phyloP scores from a whole-genome alignment of 2,329 filamentous ascomycete species.

The Fusarium siculi region DNA sequence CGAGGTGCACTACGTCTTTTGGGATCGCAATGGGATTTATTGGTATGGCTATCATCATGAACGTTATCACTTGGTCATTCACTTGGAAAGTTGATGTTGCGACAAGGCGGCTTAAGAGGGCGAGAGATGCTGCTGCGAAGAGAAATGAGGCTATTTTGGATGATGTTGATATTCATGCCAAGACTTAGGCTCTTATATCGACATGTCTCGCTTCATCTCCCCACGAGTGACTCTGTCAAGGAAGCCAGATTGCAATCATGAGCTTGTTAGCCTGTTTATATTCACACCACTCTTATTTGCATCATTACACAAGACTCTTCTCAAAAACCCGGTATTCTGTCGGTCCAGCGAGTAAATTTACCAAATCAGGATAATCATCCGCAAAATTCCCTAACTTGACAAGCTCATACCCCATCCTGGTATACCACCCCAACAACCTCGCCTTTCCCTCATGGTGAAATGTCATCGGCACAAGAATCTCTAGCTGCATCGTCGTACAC shows the following conservation, averaged over 20 bases:
- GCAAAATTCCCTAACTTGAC: constrained; percentile 43
- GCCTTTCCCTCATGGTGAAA: constrained; percentile 44
- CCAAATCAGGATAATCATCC: constrained; percentile 44
- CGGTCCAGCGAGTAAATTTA: constrained; percentile 40
- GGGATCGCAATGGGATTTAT: not conserved
- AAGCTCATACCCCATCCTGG: constrained; percentile 43
- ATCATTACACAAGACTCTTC: constrained; percentile 25
- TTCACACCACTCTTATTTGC: accelerated
- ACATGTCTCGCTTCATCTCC: accelerated
- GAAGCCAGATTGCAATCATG: not conserved
- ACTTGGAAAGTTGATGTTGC: not conserved
- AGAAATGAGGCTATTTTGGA: not conserved
- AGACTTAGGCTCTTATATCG: not conserved
- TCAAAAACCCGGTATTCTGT: constrained; percentile 46
- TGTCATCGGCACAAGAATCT: constrained; percentile 43
- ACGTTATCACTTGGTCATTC: not conserved
- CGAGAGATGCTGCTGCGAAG: not conserved
- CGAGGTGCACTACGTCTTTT: not conserved
- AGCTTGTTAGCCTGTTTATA: accelerated
- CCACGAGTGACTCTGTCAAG: no score
- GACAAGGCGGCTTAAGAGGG: not conserved
- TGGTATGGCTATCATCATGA: not conserved
- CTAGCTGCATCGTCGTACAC: constrained; percentile 45
- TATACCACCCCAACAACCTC: constrained; percentile 45
- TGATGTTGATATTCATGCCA: not conserved